Percentiles rank a stretch among this genome's conserved stretches.
Conservation (phyloP, 2,329 filamentous ascomycete genomes). For the Colletotrichum incanum region DNA sequence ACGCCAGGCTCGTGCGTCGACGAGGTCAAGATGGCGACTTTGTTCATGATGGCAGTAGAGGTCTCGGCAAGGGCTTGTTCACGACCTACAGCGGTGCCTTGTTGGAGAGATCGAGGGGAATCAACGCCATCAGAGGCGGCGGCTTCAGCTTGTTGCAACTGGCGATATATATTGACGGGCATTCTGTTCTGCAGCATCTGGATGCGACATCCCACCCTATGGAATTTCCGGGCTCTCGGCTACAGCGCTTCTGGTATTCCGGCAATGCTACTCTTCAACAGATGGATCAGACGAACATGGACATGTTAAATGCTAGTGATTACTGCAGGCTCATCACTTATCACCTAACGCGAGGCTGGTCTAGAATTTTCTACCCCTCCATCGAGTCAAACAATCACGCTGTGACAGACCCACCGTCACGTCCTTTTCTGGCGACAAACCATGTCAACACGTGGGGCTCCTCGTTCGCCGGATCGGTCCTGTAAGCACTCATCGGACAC, state of each 20-base stretch:
- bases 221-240: slow-evolving; percentile 6
- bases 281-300: neutral
- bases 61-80: slow-evolving; percentile 36
- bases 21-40: slow-evolving; percentile 57
- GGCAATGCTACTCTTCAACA: neutral
- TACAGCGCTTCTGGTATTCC: slow-evolving; percentile 15
- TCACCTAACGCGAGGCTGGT: slow-evolving; percentile 23
- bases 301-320: slow-evolving; percentile 7
- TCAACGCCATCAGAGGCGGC: slow-evolving; percentile 2
- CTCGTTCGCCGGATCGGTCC: slow-evolving; percentile 21
- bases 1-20: slow-evolving; percentile 54
- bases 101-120: neutral
- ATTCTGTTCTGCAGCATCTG: slow-evolving; percentile 27
- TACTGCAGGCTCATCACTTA: neutral
- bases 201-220: slow-evolving; percentile 14
- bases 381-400: slow-evolving; percentile 12
- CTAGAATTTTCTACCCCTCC: slow-evolving; percentile 41
- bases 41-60: slow-evolving; percentile 51
- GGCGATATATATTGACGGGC: slow-evolving; percentile 36
- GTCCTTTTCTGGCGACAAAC: slow-evolving; percentile 27
- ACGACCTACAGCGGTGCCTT: slow-evolving; percentile 33
- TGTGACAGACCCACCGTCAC: slow-evolving; percentile 16
- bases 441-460: slow-evolving; percentile 41
- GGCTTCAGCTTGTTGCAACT: slow-evolving; percentile 8
- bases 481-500: slow-evolving; percentile 13